These are phyloP conservation scores for Boeremia lycopersici DNA, from an alignment of 2,329 filamentous ascomycete genomes.

Conservation along the genomic window DNA sequence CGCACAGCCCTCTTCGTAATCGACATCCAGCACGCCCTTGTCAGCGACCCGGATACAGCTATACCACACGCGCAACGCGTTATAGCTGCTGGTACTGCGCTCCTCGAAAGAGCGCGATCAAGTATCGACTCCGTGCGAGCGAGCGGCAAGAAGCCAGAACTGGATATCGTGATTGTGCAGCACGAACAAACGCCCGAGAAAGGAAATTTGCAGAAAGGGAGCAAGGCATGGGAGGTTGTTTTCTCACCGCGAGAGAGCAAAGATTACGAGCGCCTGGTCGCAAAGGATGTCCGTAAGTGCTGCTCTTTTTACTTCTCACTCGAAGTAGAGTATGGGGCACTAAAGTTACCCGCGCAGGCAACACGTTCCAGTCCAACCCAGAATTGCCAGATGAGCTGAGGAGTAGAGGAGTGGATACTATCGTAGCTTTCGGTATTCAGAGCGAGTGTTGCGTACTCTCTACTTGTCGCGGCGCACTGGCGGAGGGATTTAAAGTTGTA, in stretches of 20 bases:
- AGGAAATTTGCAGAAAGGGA: constrained; percentile 10
- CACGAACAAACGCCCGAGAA: constrained; percentile 14
- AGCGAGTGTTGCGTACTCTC: constrained; percentile 22
- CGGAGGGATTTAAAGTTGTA: constrained; percentile 10
- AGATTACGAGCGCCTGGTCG: constrained; percentile 2
- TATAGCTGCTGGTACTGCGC: not conserved
- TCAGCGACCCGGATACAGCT: not conserved
- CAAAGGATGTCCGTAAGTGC: constrained; percentile 13
- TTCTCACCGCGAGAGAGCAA: constrained; percentile 12
- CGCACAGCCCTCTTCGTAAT: constrained; percentile 18
- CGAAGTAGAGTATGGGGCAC: not conserved
- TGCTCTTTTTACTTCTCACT: not conserved
- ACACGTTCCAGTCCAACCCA: constrained; percentile 15
- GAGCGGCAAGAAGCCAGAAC: not conserved
- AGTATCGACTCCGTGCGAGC: not conserved
- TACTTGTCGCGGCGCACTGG: constrained; percentile 15
- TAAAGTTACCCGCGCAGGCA: not conserved
- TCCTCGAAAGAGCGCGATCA: not conserved
- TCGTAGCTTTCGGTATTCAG: constrained; percentile 19
- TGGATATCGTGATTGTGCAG: constrained; percentile 16
- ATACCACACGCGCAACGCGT: constrained; percentile 12
- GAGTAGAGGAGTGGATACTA: not conserved
- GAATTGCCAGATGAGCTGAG: constrained; percentile 5
- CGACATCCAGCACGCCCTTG: constrained; percentile 14
- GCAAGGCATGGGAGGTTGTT: constrained; percentile 9